phyloP scores from a whole-genome alignment of 345 rosid species.

The Rhodamnia rubescens region DNA sequence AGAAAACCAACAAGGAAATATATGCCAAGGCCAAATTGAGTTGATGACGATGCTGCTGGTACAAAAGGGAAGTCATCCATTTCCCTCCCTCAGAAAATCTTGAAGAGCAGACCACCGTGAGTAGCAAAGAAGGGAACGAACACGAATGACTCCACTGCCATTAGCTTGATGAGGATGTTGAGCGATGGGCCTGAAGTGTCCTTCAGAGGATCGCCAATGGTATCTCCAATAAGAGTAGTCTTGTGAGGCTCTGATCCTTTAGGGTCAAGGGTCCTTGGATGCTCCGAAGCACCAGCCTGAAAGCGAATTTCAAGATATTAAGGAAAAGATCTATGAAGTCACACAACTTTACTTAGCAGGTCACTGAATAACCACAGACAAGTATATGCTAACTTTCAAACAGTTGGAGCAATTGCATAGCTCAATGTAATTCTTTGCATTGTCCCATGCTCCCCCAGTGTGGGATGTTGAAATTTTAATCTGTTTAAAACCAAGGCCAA shows the following conservation, averaged over 20 bases:
- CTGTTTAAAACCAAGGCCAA: neutral
- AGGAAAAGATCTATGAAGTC: too few species aligned
- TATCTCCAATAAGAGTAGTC: neutral
- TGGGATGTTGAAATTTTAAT: constrained; percentile 3
- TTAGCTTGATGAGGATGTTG: constrained; percentile 27
- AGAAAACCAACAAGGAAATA: neutral
- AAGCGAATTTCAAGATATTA: neutral
- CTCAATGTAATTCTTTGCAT: constrained; percentile 4
- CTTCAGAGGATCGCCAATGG: constrained; percentile 2
- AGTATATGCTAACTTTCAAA: neutral
- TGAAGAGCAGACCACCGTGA: constrained; percentile 30
- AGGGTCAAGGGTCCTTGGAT: constrained; percentile 1
- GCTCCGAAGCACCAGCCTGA: constrained; percentile 6
- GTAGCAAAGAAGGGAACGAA: constrained; percentile 32
- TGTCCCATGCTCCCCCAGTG: constrained; percentile 5
- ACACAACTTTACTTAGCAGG: too few species aligned
- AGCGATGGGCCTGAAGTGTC: constrained; percentile 19
- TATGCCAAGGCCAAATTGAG: neutral
- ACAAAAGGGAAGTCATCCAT: neutral
- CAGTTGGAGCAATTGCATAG: neutral
- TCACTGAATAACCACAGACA: too few species aligned
- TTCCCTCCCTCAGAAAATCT: constrained; percentile 1
- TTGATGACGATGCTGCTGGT: neutral
- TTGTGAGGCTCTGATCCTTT: neutral
- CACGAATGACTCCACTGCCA: constrained; percentile 34